Percentiles rank a stretch among this genome's conserved stretches.
Evolutionary conservation across 441 rosid genomes (phyloP).

Genomic region (Bocquillonia castaneifolia): DNA sequence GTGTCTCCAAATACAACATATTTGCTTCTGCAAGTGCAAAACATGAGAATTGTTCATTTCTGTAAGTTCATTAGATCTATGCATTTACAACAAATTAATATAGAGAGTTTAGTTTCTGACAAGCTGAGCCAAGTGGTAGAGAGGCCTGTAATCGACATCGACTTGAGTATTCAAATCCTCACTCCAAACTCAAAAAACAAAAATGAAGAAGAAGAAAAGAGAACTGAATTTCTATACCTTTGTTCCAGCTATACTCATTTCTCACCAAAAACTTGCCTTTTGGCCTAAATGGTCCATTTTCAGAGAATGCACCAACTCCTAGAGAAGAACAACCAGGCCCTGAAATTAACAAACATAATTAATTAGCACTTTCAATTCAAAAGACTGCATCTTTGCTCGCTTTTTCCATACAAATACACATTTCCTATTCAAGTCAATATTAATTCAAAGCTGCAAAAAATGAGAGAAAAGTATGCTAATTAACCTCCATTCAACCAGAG

Average conservation of each 20-base stretch:
- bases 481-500: slow-evolving; percentile 99
- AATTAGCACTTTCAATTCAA: neutral
- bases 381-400: neutral
- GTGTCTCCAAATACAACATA: slow-evolving; percentile 91
- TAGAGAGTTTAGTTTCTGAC: too few species aligned
- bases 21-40: slow-evolving; percentile 72
- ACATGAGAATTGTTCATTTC: neutral
- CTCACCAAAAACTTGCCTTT: slow-evolving; percentile 58
- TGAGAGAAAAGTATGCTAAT: slow-evolving; percentile 5
- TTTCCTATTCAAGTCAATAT: neutral
- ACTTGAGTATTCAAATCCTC: too few species aligned
- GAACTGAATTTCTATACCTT: slow-evolving; percentile 35
- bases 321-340: slow-evolving; percentile 98
- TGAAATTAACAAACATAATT: slow-evolving; percentile 26
- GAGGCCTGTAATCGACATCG: too few species aligned
- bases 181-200: too few species aligned
- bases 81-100: too few species aligned
- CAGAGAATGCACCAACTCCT: slow-evolving; percentile 95
- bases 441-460: neutral
- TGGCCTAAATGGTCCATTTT: slow-evolving; percentile 95
- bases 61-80: too few species aligned
- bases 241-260: slow-evolving; percentile 91
- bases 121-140: too few species aligned
- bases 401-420: neutral
- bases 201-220: neutral